These are phyloP conservation scores for Scalesia atractyloides DNA, from an alignment of 129 eudicot genomes.

Conservation along the genomic window DNA sequence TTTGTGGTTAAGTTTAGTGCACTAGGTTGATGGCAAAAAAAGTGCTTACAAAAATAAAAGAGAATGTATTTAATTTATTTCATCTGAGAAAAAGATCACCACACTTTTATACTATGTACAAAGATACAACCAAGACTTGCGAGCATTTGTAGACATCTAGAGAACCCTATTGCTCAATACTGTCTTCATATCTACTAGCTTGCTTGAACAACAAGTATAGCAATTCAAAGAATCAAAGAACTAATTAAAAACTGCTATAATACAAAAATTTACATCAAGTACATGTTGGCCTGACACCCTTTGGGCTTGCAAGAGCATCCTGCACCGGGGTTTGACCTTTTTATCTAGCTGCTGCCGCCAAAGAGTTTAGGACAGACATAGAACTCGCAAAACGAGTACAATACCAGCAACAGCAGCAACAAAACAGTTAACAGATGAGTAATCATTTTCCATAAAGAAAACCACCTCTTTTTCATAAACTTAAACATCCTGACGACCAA, in stretches of 20 bases:
- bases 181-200: not conserved
- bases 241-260: not conserved
- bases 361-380: conserved; percentile 44
- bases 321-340: too few species aligned
- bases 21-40: not conserved
- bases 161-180: not conserved
- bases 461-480: conserved; percentile 20
- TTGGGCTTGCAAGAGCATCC: too few species aligned
- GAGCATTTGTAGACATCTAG: not conserved
- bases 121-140: not conserved
- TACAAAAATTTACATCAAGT: too few species aligned
- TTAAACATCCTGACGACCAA: conserved; percentile 30
- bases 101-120: not conserved
- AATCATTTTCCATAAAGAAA: conserved; percentile 33
- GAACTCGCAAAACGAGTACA: conserved; percentile 48
- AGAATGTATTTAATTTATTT: not conserved
- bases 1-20: not conserved
- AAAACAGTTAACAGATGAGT: conserved; percentile 25
- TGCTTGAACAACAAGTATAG: not conserved
- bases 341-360: conserved; percentile 4
- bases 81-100: not conserved
- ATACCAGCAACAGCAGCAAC: conserved; percentile 28
- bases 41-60: not conserved
- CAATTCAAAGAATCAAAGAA: not conserved
- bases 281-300: too few species aligned